Evolutionary conservation across 345 rosid genomes (phyloP), one percentile per base, ranked within the genome.

Genomic region (Lumnitzera racemosa): DNA sequence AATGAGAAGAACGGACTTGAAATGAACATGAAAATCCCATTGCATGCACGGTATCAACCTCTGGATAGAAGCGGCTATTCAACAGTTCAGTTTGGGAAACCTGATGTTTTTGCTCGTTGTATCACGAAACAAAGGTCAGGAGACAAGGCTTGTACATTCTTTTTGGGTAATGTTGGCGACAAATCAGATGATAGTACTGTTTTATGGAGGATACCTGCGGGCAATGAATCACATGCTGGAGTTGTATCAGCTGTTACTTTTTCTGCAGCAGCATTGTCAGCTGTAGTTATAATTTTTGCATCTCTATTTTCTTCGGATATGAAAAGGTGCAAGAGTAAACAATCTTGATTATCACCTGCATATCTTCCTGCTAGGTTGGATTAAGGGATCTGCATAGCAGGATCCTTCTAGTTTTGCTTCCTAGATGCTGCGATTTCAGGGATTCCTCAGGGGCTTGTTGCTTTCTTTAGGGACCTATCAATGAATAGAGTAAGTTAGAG

Each of bases 11-110:
- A 63, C 55, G 83, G 61, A 74, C 56, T 68, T 50, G 83, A 79
- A 70, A 68, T 90, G 64, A 67, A 64, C 31, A 15, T 84, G 55
- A 67, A 72, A 59, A 81, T 94, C 60, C 96, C 99, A 16, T 66
- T 94, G 67, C 97, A 90, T 71, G 91, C 91, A 25, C 83, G 95
- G 2, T 94, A 90, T 76, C 89, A 89, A 95, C 81, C 80, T 55
- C 52, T 82, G 4, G 75, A 78, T 61, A 89, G 78, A 36, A 77
- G 78, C 67, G 95, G 96, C 29, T 87, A 85, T 75, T 70, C 87
- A 20, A 61, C 17, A 27, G 82, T 85, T 47, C 75, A 74, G 68
- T 84, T 87, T 62, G 83, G 80, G n/a, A 71, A 69, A 25, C 92
- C 92, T 25, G 89, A 83, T 73, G 17, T 82, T 47, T 76, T 87